Conservation (phyloP, 306 rosid species). For the Erythrophleum fordii region DNA sequence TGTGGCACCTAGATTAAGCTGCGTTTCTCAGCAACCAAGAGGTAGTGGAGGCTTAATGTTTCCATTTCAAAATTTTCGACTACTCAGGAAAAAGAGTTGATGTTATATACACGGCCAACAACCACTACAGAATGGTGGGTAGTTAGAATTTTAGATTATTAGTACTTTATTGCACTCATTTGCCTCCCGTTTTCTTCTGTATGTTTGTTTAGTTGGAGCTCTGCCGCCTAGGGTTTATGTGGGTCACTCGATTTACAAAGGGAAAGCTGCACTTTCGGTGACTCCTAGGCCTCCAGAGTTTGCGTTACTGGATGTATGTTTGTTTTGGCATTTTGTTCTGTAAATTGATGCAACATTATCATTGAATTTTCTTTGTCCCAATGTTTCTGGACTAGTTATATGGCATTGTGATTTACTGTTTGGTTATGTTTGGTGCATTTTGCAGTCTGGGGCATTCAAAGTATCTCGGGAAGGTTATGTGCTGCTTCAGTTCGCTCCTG, state of each 20-base stretch:
- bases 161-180: slow-evolving; percentile 27
- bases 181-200: slow-evolving; percentile 36
- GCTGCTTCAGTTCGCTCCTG: slow-evolving; percentile 94
- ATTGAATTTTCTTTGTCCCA: slow-evolving; percentile 7
- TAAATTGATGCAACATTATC: not conserved
- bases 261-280: slow-evolving; percentile 89
- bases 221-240: slow-evolving; percentile 79
- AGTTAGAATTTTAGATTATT: slow-evolving; percentile 3
- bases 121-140: not conserved
- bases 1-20: not conserved
- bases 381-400: not conserved
- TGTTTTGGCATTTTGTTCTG: slow-evolving; percentile 26
- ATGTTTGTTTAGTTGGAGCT: slow-evolving; percentile 54
- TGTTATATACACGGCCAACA: not conserved
- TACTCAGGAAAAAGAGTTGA: not conserved
- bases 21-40: slow-evolving; percentile 6
- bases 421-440: slow-evolving; percentile 36
- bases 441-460: slow-evolving; percentile 90
- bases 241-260: slow-evolving; percentile 92
- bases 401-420: not conserved
- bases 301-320: slow-evolving; percentile 67
- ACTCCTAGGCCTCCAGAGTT: slow-evolving; percentile 90
- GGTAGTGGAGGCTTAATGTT: slow-evolving; percentile 1
- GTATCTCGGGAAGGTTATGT: slow-evolving; percentile 84
- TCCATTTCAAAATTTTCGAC: not conserved